Conservation (phyloP, 2,329 filamentous ascomycete genomes). For the Rosellinia necatrix region DNA sequence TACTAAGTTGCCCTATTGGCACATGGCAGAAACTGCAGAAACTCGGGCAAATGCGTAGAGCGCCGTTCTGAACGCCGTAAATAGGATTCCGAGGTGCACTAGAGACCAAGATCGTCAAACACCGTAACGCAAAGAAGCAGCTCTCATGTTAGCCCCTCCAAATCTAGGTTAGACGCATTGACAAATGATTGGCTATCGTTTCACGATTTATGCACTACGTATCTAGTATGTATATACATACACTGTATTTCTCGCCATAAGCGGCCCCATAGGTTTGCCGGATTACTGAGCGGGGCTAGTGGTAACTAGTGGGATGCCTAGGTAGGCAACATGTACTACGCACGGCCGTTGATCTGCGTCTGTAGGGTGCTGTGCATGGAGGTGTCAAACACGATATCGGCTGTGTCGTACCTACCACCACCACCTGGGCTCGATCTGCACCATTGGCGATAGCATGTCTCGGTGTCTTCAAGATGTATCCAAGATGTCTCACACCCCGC, state of each 20-base stretch:
- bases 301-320: too few species aligned
- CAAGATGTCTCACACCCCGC: not conserved
- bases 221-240: too few species aligned
- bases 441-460: too few species aligned
- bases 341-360: too few species aligned
- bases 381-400: too few species aligned
- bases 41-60: not conserved
- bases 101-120: too few species aligned
- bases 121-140: constrained; percentile 6
- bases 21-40: not conserved
- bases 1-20: not conserved
- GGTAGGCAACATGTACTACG: not conserved
- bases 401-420: not conserved
- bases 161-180: not conserved
- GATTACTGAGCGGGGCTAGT: too few species aligned
- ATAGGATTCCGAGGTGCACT: not conserved
- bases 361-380: too few species aligned
- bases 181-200: not conserved
- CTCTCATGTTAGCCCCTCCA: not conserved
- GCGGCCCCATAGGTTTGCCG: not conserved
- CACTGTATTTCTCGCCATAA: too few species aligned
- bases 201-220: not conserved
- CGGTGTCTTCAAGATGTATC: too few species aligned
- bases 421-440: not conserved
- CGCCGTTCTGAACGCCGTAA: not conserved